Base-by-base conservation (phyloP, 1,284 basidiomycete genomes). In the Erythrobasidium hasegawianum region DNA sequence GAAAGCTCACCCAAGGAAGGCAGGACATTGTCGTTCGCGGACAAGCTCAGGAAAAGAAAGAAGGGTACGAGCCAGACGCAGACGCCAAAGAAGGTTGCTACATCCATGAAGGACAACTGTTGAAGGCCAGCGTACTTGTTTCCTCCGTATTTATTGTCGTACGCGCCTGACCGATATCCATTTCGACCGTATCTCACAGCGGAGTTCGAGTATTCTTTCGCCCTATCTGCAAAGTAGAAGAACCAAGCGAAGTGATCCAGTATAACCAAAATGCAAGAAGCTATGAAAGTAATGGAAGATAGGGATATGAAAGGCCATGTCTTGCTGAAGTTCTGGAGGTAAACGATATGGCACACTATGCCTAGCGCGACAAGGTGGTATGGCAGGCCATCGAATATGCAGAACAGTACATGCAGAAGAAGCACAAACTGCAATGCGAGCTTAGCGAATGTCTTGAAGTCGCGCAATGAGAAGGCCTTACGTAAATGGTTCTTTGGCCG, bases 1-100 rank as follows among this genome's bases (percentile, higher is more conserved):
- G n/a, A n/a, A 7, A 2, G 22, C 64, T 64, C 27, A 55, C 70
- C 68, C 45, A 60, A 33, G 1, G 78, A 80, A 0, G 93, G 94
- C 13, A 97, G 82, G 1, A 91, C 89, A 74, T 96, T 90, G 76
- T 97, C 94, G 72, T 95, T 96, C 11, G 93, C 93, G 71, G 90
- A 94, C 64, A 97, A 80, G 75, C 90, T 94, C 70, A 96, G 80
- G 81, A 96, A 97, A 24, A 97, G 79, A 78, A 92, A 96, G 29
- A 96, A 78, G 7, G 92, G 91, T 14, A 87, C 85, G 59, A 92
- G 84, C 93, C 93, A 97, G 4, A 97, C 88, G 78, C 90, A 95
- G 24, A 93, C 79, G 1, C 85, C 90, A 75, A 96, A 96, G 79
- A 94, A 96, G 2, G 90, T 88, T 16, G 92, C 89, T 55, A 95